These are phyloP conservation scores for Xerocomus brunneocitrinus DNA, from an alignment of 768 basidiomycete species.

Conservation along the genomic window DNA sequence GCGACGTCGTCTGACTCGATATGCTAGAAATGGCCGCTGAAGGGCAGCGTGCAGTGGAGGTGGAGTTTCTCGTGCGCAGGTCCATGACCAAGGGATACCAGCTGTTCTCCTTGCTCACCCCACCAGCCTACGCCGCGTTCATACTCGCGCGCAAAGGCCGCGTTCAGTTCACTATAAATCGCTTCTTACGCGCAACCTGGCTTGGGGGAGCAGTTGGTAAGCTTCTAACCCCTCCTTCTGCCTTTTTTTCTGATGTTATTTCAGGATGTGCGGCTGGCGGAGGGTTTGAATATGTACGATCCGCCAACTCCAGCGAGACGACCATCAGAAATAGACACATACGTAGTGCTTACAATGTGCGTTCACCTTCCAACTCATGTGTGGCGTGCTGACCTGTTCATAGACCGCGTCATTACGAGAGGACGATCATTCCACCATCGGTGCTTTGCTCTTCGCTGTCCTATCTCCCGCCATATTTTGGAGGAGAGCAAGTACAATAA, in stretches of 20 bases:
- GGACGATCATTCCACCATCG: constrained; percentile 76
- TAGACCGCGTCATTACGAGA: constrained; percentile 56
- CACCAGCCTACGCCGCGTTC: constrained; percentile 55
- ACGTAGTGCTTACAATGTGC: constrained; percentile 55
- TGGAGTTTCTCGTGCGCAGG: constrained; percentile 62
- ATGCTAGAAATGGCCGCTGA: constrained; percentile 14
- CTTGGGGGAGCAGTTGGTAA: constrained; percentile 55
- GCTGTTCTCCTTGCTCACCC: constrained; percentile 55
- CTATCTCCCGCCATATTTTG: constrained; percentile 68
- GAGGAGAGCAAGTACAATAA: constrained; percentile 58
- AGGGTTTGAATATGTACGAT: constrained; percentile 56
- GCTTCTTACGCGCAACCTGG: constrained; percentile 69
- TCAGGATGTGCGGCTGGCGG: constrained; percentile 44
- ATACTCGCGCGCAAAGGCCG: constrained; percentile 52
- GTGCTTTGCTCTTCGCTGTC: constrained; percentile 57
- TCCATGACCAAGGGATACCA: constrained; percentile 68
- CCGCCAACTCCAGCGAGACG: constrained; percentile 48
- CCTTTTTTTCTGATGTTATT: neutral
- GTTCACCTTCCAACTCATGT: constrained; percentile 6
- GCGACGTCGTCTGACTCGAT: neutral
- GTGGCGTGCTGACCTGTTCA: constrained; percentile 1
- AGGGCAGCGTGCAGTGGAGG: constrained; percentile 45
- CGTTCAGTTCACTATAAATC: constrained; percentile 53
- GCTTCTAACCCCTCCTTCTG: neutral
- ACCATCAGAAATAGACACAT: constrained; percentile 47